A percentile compares a stretch with the other conserved stretches of the same genome.
Evolutionary conservation across 305 asterid species (phyloP).

Genomic region (Caryopteris hybrid): DNA sequence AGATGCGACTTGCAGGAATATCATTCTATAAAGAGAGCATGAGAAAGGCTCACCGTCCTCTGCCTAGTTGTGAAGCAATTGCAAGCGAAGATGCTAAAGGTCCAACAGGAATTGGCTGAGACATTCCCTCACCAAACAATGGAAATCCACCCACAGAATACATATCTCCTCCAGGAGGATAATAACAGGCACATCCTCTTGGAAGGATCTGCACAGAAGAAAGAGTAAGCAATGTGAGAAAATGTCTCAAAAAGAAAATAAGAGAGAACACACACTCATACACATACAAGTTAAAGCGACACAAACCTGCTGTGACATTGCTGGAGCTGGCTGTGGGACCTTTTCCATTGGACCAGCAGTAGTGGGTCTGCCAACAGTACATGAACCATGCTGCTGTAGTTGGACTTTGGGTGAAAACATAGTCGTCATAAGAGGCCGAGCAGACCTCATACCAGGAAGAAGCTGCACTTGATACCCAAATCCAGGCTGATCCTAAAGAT

Average conservation of each 20-base stretch:
- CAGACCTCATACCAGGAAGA: conserved; percentile 60
- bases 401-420: conserved; percentile 58
- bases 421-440: conserved; percentile 46
- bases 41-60: conserved; percentile 55
- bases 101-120: conserved; percentile 68
- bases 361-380: conserved; percentile 47
- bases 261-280: not conserved
- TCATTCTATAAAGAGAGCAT: not conserved
- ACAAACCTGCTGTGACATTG: conserved; percentile 57
- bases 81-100: conserved; percentile 89
- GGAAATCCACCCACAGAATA: conserved; percentile 51
- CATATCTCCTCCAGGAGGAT: conserved; percentile 53
- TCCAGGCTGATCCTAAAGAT: conserved; percentile 39
- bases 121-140: conserved; percentile 46
- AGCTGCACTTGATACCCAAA: conserved; percentile 63
- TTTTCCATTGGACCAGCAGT: conserved; percentile 45
- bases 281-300: not conserved
- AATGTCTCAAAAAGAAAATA: not conserved
- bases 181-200: conserved; percentile 49
- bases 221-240: not conserved
- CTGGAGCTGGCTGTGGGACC: conserved; percentile 42
- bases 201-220: conserved; percentile 43
- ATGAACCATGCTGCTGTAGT: conserved; percentile 53
- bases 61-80: conserved; percentile 73
- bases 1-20: not conserved